Conservation (phyloP, 2,329 filamentous ascomycete genomes). For the Rutstroemia sp. region DNA sequence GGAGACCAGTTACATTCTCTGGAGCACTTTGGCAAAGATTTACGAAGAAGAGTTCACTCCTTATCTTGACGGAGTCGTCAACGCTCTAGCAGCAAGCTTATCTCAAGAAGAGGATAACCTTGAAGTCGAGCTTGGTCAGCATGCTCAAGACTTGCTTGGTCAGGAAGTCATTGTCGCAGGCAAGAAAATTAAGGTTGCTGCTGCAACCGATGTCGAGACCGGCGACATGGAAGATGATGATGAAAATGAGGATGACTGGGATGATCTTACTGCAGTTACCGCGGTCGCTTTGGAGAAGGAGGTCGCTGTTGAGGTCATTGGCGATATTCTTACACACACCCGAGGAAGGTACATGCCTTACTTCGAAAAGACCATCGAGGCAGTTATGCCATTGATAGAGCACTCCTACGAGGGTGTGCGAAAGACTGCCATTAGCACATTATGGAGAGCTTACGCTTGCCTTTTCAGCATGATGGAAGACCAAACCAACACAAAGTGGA, state of each 20-base stretch:
- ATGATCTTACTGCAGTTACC: conserved; percentile 76
- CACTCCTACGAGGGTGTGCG: conserved; percentile 91
- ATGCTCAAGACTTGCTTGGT: conserved; percentile 66
- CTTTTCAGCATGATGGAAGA: conserved; percentile 85
- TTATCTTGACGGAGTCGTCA: conserved; percentile 71
- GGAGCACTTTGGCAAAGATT: conserved; percentile 90
- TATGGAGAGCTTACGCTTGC: conserved; percentile 90
- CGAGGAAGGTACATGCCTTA: conserved; percentile 75
- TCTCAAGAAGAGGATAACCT: conserved; percentile 82
- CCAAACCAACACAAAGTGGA: conserved; percentile 73
- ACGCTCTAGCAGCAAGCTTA: conserved; percentile 75
- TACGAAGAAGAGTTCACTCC: conserved; percentile 78
- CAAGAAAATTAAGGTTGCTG: conserved; percentile 77
- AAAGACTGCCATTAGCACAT: conserved; percentile 81
- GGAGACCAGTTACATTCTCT: conserved; percentile 95
- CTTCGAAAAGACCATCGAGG: conserved; percentile 81
- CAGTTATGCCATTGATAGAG: conserved; percentile 71
- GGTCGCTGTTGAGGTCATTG: conserved; percentile 89
- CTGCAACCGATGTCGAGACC: conserved; percentile 51
- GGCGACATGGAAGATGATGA: conserved; percentile 58
- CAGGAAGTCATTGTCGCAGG: conserved; percentile 71
- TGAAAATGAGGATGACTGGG: conserved; percentile 76
- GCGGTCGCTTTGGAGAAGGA: conserved; percentile 94
- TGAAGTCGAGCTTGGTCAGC: conserved; percentile 67
- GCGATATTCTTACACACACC: conserved; percentile 83